Conservation (phyloP, 2,329 filamentous ascomycete species). For the Trichoderma atrobrunneum region DNA sequence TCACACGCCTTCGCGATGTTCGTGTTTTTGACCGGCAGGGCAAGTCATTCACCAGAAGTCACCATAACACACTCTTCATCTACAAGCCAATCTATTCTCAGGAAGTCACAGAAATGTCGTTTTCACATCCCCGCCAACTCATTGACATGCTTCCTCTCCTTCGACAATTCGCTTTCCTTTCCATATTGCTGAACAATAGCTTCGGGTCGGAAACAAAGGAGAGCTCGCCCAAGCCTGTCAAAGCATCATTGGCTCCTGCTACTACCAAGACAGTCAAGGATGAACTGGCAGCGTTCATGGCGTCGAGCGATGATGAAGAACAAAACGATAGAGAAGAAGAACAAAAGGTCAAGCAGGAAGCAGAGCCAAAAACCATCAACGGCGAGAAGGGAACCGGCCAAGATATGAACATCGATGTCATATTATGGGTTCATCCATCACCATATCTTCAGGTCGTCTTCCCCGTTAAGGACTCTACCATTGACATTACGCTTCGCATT, state of each 20-base stretch:
- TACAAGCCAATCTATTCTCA: slow-evolving; percentile 72
- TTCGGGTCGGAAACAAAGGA: slow-evolving; percentile 45
- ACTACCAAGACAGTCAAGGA: slow-evolving; percentile 30
- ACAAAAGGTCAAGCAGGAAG: neutral
- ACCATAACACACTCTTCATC: slow-evolving; percentile 63
- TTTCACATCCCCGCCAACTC: slow-evolving; percentile 75
- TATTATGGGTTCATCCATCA: slow-evolving; percentile 49
- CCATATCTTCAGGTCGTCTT: slow-evolving; percentile 53
- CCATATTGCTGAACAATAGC: slow-evolving; percentile 60
- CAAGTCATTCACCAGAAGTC: slow-evolving; percentile 34
- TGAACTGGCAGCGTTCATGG: slow-evolving; percentile 35
- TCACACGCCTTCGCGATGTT: slow-evolving; percentile 49
- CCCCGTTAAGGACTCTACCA: slow-evolving; percentile 48
- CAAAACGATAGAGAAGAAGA: neutral
- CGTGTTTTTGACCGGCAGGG: slow-evolving; percentile 38
- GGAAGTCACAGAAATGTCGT: slow-evolving; percentile 65
- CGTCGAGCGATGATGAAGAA: neutral
- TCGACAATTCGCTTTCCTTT: slow-evolving; percentile 72
- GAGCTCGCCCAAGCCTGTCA: neutral
- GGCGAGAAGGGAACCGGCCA: neutral
- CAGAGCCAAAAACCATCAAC: neutral
- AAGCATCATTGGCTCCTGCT: slow-evolving; percentile 12
- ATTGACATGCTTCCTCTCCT: slow-evolving; percentile 70
- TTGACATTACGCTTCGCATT: slow-evolving; percentile 57
- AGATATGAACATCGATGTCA: slow-evolving; percentile 48